Percentiles rank a stretch among this genome's conserved stretches.
phyloP scores from a whole-genome alignment of 2,329 filamentous ascomycete species.

The Pseudogymnoascus sp. region DNA sequence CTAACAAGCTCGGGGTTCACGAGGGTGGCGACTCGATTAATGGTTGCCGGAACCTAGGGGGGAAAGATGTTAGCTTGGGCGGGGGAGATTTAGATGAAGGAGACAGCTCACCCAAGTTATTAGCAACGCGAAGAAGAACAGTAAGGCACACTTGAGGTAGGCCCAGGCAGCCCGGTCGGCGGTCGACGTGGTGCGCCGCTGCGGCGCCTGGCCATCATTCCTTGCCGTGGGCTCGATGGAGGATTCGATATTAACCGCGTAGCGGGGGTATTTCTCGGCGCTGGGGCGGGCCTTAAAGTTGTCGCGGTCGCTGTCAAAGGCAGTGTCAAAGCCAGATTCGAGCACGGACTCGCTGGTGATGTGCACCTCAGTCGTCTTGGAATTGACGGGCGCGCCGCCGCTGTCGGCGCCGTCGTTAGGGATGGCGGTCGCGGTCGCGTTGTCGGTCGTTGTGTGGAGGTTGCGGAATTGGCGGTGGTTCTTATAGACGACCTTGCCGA shows the following conservation, averaged over 20 bases:
- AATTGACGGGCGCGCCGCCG: background rate
- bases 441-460: conserved; percentile 43
- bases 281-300: background rate
- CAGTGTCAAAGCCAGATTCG: conserved; percentile 18
- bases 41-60: conserved; percentile 54
- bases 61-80: conserved; percentile 46
- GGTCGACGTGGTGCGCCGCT: background rate
- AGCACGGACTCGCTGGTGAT: conserved; percentile 46
- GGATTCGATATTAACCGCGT: conserved; percentile 12
- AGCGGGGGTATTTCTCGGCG: conserved; percentile 10
- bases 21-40: conserved; percentile 68
- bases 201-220: background rate
- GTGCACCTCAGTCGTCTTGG: conserved; percentile 55
- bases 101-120: conserved; percentile 71
- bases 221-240: background rate
- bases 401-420: background rate
- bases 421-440: conserved; percentile 30
- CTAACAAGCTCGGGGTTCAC: conserved; percentile 44
- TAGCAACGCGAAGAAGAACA: conserved; percentile 64
- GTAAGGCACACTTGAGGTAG: conserved; percentile 61
- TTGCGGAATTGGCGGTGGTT: conserved; percentile 53
- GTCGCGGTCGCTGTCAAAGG: conserved; percentile 7
- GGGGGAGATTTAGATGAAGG: conserved; percentile 64
- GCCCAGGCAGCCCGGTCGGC: conserved; percentile 58
- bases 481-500: conserved; percentile 58